A percentile compares a stretch with the other conserved stretches of the same genome.
Evolutionary conservation across 192 early-diverging fungal genomes (phyloP).

Genomic region (Backusella parvicylindrica): DNA sequence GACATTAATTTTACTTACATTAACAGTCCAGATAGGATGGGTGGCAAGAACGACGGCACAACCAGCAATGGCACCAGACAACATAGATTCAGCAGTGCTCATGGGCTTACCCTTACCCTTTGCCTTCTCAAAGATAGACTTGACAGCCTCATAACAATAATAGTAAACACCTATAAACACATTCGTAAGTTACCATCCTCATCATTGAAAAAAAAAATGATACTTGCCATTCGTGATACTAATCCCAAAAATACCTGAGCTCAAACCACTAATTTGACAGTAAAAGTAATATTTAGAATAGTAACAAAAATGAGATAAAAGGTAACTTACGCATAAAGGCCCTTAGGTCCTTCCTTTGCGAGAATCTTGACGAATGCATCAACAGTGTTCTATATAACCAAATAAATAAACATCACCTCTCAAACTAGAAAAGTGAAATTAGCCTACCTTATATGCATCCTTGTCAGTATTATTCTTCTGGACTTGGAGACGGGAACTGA

Average conservation of each 20-base stretch:
- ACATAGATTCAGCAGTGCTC: constrained; percentile 87
- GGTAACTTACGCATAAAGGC: constrained; percentile 82
- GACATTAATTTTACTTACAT: constrained; percentile 48
- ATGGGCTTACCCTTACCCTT: constrained; percentile 56
- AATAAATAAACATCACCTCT: neutral
- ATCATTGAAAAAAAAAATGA: too few relatives aligned
- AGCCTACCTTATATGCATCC: constrained; percentile 59
- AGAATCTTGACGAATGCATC: constrained; percentile 89
- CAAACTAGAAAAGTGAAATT: neutral
- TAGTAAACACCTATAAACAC: constrained; percentile 65
- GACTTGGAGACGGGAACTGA: constrained; percentile 79
- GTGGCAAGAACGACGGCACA: constrained; percentile 83
- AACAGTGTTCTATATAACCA: constrained; percentile 40
- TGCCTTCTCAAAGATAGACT: constrained; percentile 77
- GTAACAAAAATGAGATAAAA: neutral
- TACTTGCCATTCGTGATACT: constrained; percentile 91
- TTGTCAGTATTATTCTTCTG: constrained; percentile 59
- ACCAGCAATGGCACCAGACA: constrained; percentile 87
- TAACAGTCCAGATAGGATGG: constrained; percentile 99
- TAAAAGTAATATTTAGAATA: neutral
- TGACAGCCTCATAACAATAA: constrained; percentile 88
- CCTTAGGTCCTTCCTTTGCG: constrained; percentile 80
- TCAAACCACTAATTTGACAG: constrained; percentile 65
- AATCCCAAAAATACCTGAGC: constrained; percentile 94
- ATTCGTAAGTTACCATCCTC: too few relatives aligned